Evolutionary conservation across 768 basidiomycete genomes (phyloP), one percentile per base, ranked within the genome.

Genomic region (Grammothele lineata): DNA sequence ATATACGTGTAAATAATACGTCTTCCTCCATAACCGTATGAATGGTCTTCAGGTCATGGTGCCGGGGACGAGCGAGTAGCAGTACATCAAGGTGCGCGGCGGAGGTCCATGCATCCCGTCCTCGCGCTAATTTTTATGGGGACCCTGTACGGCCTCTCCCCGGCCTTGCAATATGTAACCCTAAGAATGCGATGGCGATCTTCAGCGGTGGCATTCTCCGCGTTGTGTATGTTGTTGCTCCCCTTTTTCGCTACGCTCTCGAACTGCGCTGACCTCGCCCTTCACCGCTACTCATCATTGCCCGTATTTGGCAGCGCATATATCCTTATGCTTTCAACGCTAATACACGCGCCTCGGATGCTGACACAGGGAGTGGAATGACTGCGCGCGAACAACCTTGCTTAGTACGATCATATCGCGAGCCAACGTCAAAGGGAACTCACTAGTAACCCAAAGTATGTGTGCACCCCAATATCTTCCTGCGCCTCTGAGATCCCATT

Each of bases 291-390:
- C n/a, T 83, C 0, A 74, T 72, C 37, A 85, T 67, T 0, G 87
- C 84, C 50, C 87, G 85, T 3, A 87, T 66, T 0, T 85, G 85
- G 4, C 85, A 85, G 0, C n/a, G n/a, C n/a, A n/a, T n/a, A n/a
- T n/a, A n/a, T n/a, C n/a, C n/a, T n/a, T n/a, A n/a, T n/a, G n/a
- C n/a, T n/a, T n/a, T n/a, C n/a, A n/a, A n/a, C n/a, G n/a, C n/a
- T n/a, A n/a, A n/a, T n/a, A n/a, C n/a, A n/a, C n/a, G n/a, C n/a
- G n/a, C n/a, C n/a, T n/a, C n/a, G n/a, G n/a, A n/a, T n/a, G n/a
- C n/a, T 85, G 72, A 2, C 72, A 73, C 58, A 86, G 86, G 56
- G 85, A 81, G 45, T 87, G 66, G 67, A 86, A 79, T 0, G 81
- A 80, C 77, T 82, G 48, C 8, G 15, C 30, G 9, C 9, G 9